A percentile compares a stretch with the other conserved stretches of the same genome.
phyloP scores from a whole-genome alignment of 2,329 filamentous ascomycete genomes.

The Leptographium lundbergii region DNA sequence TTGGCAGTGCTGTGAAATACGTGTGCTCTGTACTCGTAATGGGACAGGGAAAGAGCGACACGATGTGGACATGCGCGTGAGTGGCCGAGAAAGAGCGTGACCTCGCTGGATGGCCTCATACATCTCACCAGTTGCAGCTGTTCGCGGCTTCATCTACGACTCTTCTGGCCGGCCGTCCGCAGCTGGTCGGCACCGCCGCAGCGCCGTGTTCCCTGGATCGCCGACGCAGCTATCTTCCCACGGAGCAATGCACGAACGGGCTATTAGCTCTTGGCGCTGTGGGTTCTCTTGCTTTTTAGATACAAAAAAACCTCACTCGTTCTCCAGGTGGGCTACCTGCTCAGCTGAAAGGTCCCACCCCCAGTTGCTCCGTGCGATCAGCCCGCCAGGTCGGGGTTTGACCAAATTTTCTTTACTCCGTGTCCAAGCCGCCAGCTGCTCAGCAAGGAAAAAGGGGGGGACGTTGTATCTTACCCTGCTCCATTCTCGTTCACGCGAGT shows the following conservation, averaged over 20 bases:
- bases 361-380: neutral
- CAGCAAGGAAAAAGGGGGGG: neutral
- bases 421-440: neutral
- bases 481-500: too few species aligned
- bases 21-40: neutral
- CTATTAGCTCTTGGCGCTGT: neutral
- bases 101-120: neutral
- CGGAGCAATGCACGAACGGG: neutral
- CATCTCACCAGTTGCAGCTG: neutral
- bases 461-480: too few species aligned
- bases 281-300: neutral
- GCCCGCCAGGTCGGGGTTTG: neutral
- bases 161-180: neutral
- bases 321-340: neutral
- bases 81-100: neutral
- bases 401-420: neutral
- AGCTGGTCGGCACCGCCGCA: neutral
- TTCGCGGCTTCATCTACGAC: neutral
- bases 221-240: neutral
- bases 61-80: neutral
- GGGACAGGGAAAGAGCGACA: neutral
- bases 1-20: neutral
- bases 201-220: neutral
- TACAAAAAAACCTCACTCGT: neutral
- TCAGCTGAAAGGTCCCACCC: neutral